phyloP scores from a whole-genome alignment of 352 stramenopile species.

The Globisporangium carolinianum region DNA sequence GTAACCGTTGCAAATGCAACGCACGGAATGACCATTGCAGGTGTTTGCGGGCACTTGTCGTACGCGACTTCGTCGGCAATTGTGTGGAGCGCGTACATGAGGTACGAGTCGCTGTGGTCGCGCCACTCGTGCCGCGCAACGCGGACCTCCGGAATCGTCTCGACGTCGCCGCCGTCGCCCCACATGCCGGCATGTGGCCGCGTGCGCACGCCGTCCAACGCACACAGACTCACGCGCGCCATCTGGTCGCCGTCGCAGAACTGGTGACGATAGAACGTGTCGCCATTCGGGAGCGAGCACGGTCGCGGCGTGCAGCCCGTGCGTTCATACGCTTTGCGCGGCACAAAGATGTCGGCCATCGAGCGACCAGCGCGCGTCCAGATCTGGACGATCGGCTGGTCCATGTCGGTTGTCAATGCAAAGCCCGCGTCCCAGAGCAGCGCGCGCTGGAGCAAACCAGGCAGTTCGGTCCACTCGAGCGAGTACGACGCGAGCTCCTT shows the following conservation, averaged over 20 bases:
- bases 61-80: constrained; percentile 33
- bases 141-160: constrained; percentile 41
- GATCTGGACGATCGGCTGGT: constrained; percentile 24
- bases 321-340: constrained; percentile 47
- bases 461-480: constrained; percentile 41
- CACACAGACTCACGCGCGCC: constrained; percentile 39
- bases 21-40: constrained; percentile 57
- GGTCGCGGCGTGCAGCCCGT: constrained; percentile 29
- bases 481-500: constrained; percentile 23
- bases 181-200: constrained; percentile 40
- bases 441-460: constrained; percentile 50
- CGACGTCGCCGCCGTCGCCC: constrained; percentile 44
- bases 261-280: constrained; percentile 30
- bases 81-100: constrained; percentile 57
- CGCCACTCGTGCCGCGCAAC: constrained; percentile 48
- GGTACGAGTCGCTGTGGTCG: constrained; percentile 18
- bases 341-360: constrained; percentile 62
- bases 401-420: constrained; percentile 26
- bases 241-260: constrained; percentile 39
- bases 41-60: constrained; percentile 36
- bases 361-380: constrained; percentile 55
- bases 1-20: constrained; percentile 12
- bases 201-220: constrained; percentile 29
- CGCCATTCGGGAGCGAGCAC: constrained; percentile 19
- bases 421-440: constrained; percentile 69